Conservation (phyloP, 2,329 filamentous ascomycete genomes). For the Penicillium sp. region DNA sequence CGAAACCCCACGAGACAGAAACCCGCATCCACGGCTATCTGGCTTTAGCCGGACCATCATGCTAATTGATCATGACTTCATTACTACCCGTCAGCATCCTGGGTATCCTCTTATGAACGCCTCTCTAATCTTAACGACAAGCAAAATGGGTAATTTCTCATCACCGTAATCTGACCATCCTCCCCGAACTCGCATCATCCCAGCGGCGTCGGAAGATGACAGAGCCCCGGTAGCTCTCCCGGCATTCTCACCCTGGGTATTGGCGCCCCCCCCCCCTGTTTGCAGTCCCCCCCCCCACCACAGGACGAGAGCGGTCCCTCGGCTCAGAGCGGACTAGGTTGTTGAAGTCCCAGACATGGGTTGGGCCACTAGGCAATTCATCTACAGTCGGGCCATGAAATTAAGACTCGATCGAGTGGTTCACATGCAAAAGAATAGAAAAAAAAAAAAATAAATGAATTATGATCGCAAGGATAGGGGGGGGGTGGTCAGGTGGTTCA, state of each 20-base stretch:
- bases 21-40: not conserved
- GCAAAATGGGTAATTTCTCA: not conserved
- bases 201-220: conserved; percentile 6
- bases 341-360: not conserved
- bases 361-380: conserved; percentile 10
- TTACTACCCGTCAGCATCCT: not conserved
- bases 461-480: not conserved
- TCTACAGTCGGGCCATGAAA: conserved; percentile 6
- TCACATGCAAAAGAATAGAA: conserved; percentile 8
- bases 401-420: not conserved
- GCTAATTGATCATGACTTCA: not conserved
- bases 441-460: not conserved
- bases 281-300: conserved; percentile 9
- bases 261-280: conserved; percentile 8
- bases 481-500: not conserved
- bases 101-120: not conserved
- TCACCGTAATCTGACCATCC: not conserved
- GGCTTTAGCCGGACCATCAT: not conserved
- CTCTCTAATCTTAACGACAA: not conserved
- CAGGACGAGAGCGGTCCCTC: not conserved
- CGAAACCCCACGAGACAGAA: not conserved
- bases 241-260: conserved; percentile 2
- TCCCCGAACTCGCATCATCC: not conserved
- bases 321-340: conserved; percentile 6
- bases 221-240: not conserved